These are phyloP conservation scores for Amauroascus verrucosus DNA, from an alignment of 2,329 filamentous ascomycete species.

Conservation along the genomic window DNA sequence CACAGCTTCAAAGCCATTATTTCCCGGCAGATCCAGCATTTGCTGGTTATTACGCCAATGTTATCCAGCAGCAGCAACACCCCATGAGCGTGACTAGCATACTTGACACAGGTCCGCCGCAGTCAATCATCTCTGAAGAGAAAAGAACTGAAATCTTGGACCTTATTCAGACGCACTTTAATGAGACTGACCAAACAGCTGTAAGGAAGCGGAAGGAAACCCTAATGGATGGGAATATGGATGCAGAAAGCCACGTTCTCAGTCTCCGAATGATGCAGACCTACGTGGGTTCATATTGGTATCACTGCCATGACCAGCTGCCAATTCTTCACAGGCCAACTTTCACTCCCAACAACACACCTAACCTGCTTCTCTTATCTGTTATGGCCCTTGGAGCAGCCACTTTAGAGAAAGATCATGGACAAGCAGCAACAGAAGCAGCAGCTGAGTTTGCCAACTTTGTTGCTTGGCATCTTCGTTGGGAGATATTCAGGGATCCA, in stretches of 20 bases:
- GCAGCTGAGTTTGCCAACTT: constrained; percentile 83
- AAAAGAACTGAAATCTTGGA: constrained; percentile 77
- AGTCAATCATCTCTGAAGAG: constrained; percentile 72
- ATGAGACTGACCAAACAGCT: constrained; percentile 65
- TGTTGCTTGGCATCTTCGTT: constrained; percentile 82
- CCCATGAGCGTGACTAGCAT: constrained; percentile 85
- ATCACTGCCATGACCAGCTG: constrained; percentile 85
- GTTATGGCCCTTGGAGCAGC: constrained; percentile 91
- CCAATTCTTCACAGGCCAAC: constrained; percentile 92
- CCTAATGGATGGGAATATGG: constrained; percentile 68
- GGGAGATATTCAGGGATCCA: constrained; percentile 87
- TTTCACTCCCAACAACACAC: constrained; percentile 77
- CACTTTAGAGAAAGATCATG: constrained; percentile 68
- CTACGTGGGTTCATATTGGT: constrained; percentile 89
- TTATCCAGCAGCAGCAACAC: constrained; percentile 43
- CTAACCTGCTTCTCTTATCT: constrained; percentile 70
- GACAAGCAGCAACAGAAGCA: constrained; percentile 59
- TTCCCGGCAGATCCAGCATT: constrained; percentile 42
- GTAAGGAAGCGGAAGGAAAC: constrained; percentile 64
- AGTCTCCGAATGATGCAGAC: constrained; percentile 92
- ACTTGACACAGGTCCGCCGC: constrained; percentile 67
- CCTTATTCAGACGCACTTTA: constrained; percentile 69
- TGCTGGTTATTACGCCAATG: constrained; percentile 39
- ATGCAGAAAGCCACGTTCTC: constrained; percentile 51
- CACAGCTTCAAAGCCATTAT: constrained; percentile 41